These are phyloP conservation scores for Nicotiana sylvestris DNA, from an alignment of 257 asterid species.

Conservation along the genomic window DNA sequence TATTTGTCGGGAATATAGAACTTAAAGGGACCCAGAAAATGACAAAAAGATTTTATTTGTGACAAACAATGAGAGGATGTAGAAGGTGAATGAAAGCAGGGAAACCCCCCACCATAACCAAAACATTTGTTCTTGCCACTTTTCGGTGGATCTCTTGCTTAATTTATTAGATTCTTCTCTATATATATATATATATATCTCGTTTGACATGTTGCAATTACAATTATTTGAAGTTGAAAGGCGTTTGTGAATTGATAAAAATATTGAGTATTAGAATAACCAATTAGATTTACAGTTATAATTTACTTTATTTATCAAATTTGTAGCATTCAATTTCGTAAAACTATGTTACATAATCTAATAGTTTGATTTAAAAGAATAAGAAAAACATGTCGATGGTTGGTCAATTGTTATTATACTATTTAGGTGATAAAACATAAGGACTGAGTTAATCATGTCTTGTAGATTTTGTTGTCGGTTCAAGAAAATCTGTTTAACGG, in stretches of 20 bases:
- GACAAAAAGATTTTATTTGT: constrained; percentile 4
- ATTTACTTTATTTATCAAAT: no score
- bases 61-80: background rate
- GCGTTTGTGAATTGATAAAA: background rate
- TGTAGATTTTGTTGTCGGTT: background rate
- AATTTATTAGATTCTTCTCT: no score
- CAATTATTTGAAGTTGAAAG: background rate
- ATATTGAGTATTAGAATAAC: background rate
- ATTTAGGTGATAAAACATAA: background rate
- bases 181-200: no score
- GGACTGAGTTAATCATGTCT: background rate
- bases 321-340: no score
- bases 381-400: background rate
- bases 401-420: background rate
- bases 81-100: background rate
- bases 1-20: constrained; percentile 5
- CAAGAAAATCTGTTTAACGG: background rate
- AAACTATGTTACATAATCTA: no score
- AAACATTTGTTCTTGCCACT: background rate
- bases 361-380: no score
- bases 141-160: background rate
- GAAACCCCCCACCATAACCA: background rate
- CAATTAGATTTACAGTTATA: no score
- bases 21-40: background rate
- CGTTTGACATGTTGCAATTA: no score